phyloP scores from a whole-genome alignment of 768 basidiomycete genomes.

The Auriscalpium microsporum region DNA sequence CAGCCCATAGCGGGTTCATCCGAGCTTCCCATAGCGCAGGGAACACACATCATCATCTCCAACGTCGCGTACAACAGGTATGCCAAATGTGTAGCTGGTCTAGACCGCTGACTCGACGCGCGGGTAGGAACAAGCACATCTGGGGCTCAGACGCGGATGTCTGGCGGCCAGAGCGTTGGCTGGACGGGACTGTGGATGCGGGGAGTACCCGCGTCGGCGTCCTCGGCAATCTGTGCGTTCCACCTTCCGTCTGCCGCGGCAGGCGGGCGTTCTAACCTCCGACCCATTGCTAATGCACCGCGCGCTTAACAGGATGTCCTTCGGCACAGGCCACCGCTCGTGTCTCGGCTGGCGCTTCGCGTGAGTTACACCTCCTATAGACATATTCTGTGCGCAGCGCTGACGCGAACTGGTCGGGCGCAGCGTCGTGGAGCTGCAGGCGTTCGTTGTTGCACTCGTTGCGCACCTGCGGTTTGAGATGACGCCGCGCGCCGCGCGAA shows the following conservation, averaged over 20 bases:
- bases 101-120: background rate
- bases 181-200: conserved; percentile 4
- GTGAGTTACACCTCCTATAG: background rate
- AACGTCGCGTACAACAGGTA: conserved; percentile 9
- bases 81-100: background rate
- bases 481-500: conserved; percentile 20
- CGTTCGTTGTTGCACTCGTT: conserved; percentile 49
- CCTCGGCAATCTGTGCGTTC: conserved; percentile 3
- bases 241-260: background rate
- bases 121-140: conserved; percentile 2
- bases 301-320: conserved; percentile 3
- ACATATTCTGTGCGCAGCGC: background rate
- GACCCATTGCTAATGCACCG: background rate
- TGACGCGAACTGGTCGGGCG: background rate
- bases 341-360: conserved; percentile 11
- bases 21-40: background rate
- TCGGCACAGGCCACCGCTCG: conserved; percentile 7
- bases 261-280: too few species aligned
- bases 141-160: conserved; percentile 8
- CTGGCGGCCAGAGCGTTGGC: conserved; percentile 9
- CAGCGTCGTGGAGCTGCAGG: conserved; percentile 41
- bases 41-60: conserved; percentile 4
- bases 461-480: conserved; percentile 42
- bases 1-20: background rate
- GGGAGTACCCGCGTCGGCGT: background rate